Evolutionary conservation across 371 early-diverging fungal species (phyloP), one percentile per base, ranked within the genome.

Genomic region (Rhizopus arrhizus): DNA sequence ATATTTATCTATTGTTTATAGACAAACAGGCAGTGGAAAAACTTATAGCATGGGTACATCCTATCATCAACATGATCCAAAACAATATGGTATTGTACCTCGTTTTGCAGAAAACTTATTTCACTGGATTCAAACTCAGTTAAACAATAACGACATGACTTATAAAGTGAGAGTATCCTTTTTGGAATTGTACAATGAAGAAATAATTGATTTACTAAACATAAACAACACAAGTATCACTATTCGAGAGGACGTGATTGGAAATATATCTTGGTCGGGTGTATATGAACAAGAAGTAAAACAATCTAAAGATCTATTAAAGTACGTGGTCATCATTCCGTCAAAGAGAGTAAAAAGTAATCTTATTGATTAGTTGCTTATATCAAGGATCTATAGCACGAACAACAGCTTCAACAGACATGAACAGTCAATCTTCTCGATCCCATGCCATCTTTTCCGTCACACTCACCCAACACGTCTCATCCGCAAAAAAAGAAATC

Each of bases 391-490:
- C 90, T 31, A 65, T 86, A 56, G 83, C 89, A 67, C 85, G 99
- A 54, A 96, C 94, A 33, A 98, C 98, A 4, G 95, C 92, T 16
- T 86, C 91, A 15, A 99, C 99, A 2, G 92, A 95, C 56, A 99
- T 98, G 99, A 99, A 45, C 40, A 38, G 40, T 38, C 40, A 38
- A 38, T 95, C 96, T 1, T 97, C 97, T 8, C 83, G 99, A 56
- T 96, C 96, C 16, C 99, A 99, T 77, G 99, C 99, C 48, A 95
- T 99, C 51, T 99, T 98, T 76, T 90, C 95, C 11, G 85, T 98
- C 11, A 85, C 87, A 8, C 82, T 97, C 33, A 70, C 75, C 13
- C 93, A 92, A 68, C 22, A 22, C 22, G 22, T 22, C 22, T 2
- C 62, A 66, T 12, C 56, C 32, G 2, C 45, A 45, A 56, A 40